Evolutionary conservation across 1,139 yeast species (phyloP).

Genomic region (Suhomyces atakaporum): DNA sequence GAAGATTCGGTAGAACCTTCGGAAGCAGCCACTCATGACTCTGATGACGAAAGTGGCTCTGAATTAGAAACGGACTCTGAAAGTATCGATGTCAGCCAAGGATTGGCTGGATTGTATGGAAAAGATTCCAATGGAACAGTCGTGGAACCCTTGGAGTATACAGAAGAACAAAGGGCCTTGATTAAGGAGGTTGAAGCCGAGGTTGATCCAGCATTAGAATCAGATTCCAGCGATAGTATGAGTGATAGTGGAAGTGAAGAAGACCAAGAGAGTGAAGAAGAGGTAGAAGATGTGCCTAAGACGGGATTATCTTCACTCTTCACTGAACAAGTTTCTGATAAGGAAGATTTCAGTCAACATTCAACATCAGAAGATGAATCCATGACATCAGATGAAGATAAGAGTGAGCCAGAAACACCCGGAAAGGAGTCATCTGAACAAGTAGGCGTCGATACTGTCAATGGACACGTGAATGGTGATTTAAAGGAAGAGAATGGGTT

Average conservation of each 20-base stretch:
- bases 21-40: conserved; percentile 5
- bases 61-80: conserved; percentile 23
- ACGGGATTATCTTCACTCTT: conserved; percentile 27
- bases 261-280: conserved; percentile 8
- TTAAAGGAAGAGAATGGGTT: conserved; percentile 19
- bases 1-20: conserved; percentile 26
- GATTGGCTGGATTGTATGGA: conserved; percentile 39
- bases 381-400: conserved; percentile 21
- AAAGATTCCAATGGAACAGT: conserved; percentile 12
- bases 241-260: conserved; percentile 14
- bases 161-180: conserved; percentile 36
- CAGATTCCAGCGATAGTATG: conserved; percentile 23
- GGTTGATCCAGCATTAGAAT: conserved; percentile 24
- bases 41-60: conserved; percentile 10
- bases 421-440: conserved; percentile 1
- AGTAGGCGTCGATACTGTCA: neutral
- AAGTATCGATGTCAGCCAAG: conserved; percentile 22
- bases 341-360: conserved; percentile 17
- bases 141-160: no score
- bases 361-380: conserved; percentile 3
- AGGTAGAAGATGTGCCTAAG: conserved; percentile 1
- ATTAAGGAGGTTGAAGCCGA: conserved; percentile 24
- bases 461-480: conserved; percentile 1
- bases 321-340: conserved; percentile 19
- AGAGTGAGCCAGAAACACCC: neutral